Evolutionary conservation across 1,284 basidiomycete genomes (phyloP), one percentile per base, ranked within the genome.

Genomic region (Exobasidium cylindrosporum): DNA sequence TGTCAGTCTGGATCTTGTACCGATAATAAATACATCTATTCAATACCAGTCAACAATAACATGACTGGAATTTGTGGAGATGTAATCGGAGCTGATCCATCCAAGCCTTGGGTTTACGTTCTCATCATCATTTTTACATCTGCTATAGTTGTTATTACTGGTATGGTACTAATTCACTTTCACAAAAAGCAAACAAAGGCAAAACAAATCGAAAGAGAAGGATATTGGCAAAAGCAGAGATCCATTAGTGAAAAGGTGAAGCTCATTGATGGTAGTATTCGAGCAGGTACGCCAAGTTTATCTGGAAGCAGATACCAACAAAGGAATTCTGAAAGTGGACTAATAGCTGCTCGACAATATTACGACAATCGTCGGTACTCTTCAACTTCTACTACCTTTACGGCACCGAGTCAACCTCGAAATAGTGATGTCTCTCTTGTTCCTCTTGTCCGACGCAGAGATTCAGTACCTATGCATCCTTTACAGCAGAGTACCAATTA

Each of bases 221-320:
- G 13, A 44, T 55, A 55, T 55, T 55, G 53, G 53, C 21, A 55
- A 44, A 14, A 13, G 26, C 53, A 55, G 32, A n/a, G 53, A 44
- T 26, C 32, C 4, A 50, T 50, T 13, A 50, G 26, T 24, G 47
- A 50, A 50, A 50, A 50, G 26, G 47, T 24, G 17, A 21, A 28
- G 26, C 26, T 50, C n/a, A 24, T 24, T 24, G 26, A 50, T 40
- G 35, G 35, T 40, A 40, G 35, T 40, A 40, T 40, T 10, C 35
- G 35, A 40, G 35, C 35, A 17, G 35, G 35, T 17, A 40, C 35
- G 17, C 35, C 35, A 17, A 40, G 35, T 17, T 40, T 40, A 17
- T 17, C 17, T 17, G 17, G 35, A 10, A 40, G 35, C 35, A 40
- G 35, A 7, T 10, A 17, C 17, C 35, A 17, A 40, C 17, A 10